phyloP scores from a whole-genome alignment of 306 rosid genomes.

The Castanospermum australe region DNA sequence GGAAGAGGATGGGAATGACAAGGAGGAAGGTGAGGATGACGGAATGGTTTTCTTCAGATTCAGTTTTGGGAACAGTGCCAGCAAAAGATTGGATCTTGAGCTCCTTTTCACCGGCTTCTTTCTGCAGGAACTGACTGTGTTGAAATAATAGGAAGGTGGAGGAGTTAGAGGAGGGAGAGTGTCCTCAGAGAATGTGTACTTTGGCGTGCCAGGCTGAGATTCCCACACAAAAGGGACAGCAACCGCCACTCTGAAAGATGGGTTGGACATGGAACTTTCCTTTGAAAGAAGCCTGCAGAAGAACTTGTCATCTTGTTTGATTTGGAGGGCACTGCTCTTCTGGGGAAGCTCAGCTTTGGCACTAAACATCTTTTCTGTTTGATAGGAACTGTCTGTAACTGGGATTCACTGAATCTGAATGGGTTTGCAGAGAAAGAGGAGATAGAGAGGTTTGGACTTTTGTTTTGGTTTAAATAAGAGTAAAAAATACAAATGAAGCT shows the following conservation, averaged over 20 bases:
- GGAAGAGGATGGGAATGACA: not conserved
- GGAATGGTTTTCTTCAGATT: constrained; percentile 35
- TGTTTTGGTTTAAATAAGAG: constrained; percentile 5
- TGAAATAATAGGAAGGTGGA: constrained; percentile 70
- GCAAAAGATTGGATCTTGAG: constrained; percentile 51
- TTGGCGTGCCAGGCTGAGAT: constrained; percentile 93
- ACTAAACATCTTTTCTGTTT: constrained; percentile 44
- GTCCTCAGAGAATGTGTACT: constrained; percentile 43
- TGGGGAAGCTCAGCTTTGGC: constrained; percentile 39
- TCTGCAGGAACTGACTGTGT: not conserved
- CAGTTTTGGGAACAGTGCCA: constrained; percentile 41
- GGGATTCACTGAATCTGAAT: not conserved
- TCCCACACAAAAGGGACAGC: constrained; percentile 85
- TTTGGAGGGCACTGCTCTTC: constrained; percentile 38
- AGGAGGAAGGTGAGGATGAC: not conserved
- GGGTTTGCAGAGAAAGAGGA: not conserved
- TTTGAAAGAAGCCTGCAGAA: constrained; percentile 64
- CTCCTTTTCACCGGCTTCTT: constrained; percentile 31
- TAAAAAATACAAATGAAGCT: not conserved
- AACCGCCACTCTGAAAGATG: constrained; percentile 62
- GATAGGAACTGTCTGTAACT: not conserved
- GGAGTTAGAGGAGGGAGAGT: constrained; percentile 84
- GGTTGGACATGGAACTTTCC: constrained; percentile 59
- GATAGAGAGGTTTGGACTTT: constrained; percentile 11
- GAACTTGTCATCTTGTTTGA: constrained; percentile 59